phyloP scores from a whole-genome alignment of 768 basidiomycete species.

The Sporobolomyces phaffii region DNA sequence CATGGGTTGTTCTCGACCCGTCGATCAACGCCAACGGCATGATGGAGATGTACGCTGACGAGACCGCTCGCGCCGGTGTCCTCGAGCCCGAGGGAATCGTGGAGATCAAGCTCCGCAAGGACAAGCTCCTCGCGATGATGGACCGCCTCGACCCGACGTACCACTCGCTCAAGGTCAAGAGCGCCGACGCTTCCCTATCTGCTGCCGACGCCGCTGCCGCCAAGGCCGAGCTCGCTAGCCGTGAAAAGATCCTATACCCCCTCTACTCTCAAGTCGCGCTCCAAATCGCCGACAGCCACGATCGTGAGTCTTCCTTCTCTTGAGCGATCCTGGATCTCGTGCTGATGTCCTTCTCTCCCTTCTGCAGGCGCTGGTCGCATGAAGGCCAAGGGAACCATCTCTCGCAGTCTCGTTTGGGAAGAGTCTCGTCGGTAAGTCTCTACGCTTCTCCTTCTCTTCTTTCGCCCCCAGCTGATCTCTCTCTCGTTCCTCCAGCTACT shows the following conservation, averaged over 20 bases:
- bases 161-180: conserved; percentile 69
- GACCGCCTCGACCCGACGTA: conserved; percentile 83
- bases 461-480: no score
- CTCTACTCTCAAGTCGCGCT: conserved; percentile 90
- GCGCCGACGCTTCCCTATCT: conserved; percentile 65
- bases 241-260: conserved; percentile 75
- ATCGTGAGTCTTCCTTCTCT: conserved; percentile 44
- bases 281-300: conserved; percentile 91
- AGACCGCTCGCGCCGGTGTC: conserved; percentile 91
- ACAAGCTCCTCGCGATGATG: conserved; percentile 85
- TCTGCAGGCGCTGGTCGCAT: conserved; percentile 32
- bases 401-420: conserved; percentile 41
- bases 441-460: background rate
- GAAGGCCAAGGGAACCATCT: conserved; percentile 44
- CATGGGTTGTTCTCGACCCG: conserved; percentile 98
- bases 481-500: conserved; percentile 41
- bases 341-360: background rate
- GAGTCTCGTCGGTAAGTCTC: conserved; percentile 24
- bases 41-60: conserved; percentile 98
- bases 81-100: conserved; percentile 91
- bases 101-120: conserved; percentile 95
- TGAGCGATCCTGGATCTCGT: background rate
- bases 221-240: conserved; percentile 60
- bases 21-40: conserved; percentile 89
- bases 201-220: conserved; percentile 69